These are phyloP conservation scores for Xylaria sp. DNA, from an alignment of 2,329 filamentous ascomycete species.

Conservation along the genomic window DNA sequence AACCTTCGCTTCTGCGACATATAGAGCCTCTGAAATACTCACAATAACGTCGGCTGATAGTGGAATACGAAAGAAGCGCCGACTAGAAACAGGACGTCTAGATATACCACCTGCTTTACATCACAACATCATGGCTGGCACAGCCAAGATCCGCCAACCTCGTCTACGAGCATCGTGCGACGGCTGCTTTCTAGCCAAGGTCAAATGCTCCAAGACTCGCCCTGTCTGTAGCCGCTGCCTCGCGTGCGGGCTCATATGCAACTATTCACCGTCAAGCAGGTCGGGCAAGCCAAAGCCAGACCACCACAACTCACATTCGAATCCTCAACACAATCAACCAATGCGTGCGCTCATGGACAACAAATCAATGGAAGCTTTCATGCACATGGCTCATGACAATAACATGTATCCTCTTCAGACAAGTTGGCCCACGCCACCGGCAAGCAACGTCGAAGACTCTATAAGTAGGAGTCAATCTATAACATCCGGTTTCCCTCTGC, in stretches of 20 bases:
- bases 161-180: slow-evolving; percentile 63
- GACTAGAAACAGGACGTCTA: not conserved
- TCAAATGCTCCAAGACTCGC: slow-evolving; percentile 66
- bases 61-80: slow-evolving; percentile 18
- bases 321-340: slow-evolving; percentile 41
- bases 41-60: slow-evolving; percentile 24
- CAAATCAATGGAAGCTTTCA: slow-evolving; percentile 50
- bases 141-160: slow-evolving; percentile 40
- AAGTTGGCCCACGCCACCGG: slow-evolving; percentile 55
- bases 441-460: slow-evolving; percentile 50
- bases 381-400: slow-evolving; percentile 44
- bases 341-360: slow-evolving; percentile 44
- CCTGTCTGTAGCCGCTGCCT: slow-evolving; percentile 65
- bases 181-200: slow-evolving; percentile 66
- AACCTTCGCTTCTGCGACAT: slow-evolving; percentile 36
- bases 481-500: slow-evolving; percentile 49
- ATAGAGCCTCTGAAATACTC: slow-evolving; percentile 22
- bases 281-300: slow-evolving; percentile 61
- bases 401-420: slow-evolving; percentile 53
- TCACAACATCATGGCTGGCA: slow-evolving; percentile 13
- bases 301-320: slow-evolving; percentile 35
- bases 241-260: slow-evolving; percentile 60
- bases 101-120: not conserved
- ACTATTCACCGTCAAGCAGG: slow-evolving; percentile 64
- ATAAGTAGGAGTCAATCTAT: slow-evolving; percentile 52